These are phyloP conservation scores for Cetraspora pellucida DNA, from an alignment of 192 early-diverging fungal genomes.

Conservation along the genomic window DNA sequence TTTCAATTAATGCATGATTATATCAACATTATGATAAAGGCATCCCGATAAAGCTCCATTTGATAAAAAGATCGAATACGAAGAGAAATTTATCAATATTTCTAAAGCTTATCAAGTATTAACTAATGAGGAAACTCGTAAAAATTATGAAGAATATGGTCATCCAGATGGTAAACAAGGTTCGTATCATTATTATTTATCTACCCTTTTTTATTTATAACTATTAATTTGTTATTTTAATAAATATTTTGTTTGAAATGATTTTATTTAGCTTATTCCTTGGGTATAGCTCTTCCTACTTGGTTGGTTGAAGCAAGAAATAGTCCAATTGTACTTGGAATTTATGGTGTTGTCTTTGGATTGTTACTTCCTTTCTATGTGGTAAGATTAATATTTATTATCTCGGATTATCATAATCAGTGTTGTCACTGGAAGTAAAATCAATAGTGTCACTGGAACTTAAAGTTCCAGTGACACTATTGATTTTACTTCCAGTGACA, in stretches of 20 bases:
- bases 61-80: constrained; percentile 70
- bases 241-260: neutral
- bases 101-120: constrained; percentile 92
- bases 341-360: constrained; percentile 90
- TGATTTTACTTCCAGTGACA: no score
- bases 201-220: constrained; percentile 40
- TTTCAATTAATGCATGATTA: constrained; percentile 49
- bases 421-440: no score
- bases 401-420: neutral
- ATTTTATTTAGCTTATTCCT: constrained; percentile 58
- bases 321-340: constrained; percentile 75
- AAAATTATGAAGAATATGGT: constrained; percentile 94
- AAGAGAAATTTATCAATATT: constrained; percentile 80
- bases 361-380: constrained; percentile 86
- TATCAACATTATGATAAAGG: constrained; percentile 46
- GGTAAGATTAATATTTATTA: constrained; percentile 42
- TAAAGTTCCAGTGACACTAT: no score
- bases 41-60: constrained; percentile 79
- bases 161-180: constrained; percentile 95
- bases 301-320: constrained; percentile 89
- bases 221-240: neutral
- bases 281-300: constrained; percentile 93
- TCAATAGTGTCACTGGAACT: no score
- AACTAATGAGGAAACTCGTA: constrained; percentile 87
- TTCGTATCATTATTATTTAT: constrained; percentile 7